Percentiles rank a stretch among this genome's conserved stretches.
Conservation (phyloP, 2,329 filamentous ascomycete species). For the Cytospora chrysosperma region DNA sequence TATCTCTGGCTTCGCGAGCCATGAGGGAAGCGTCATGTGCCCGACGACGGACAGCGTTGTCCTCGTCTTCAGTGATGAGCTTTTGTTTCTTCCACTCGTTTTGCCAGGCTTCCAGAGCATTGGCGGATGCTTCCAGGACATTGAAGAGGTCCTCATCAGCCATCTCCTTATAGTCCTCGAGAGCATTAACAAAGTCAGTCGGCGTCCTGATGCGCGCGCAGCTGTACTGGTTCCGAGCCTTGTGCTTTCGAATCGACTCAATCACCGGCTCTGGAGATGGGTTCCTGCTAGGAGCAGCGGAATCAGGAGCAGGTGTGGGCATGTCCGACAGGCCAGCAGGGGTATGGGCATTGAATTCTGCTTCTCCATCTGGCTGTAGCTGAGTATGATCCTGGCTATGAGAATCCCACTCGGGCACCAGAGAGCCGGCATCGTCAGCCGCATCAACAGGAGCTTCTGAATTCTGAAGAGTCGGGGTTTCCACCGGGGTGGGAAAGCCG, state of each 20-base stretch:
- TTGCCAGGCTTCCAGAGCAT: conserved; percentile 52
- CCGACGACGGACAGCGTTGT: conserved; percentile 53
- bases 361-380: conserved; percentile 19
- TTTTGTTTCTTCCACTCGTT: conserved; percentile 52
- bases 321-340: conserved; percentile 29
- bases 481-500: conserved; percentile 15
- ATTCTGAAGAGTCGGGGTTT: conserved; percentile 16
- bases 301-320: conserved; percentile 21
- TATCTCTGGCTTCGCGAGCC: conserved; percentile 36
- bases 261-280: conserved; percentile 19
- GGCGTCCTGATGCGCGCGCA: conserved; percentile 53
- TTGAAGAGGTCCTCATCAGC: conserved; percentile 45
- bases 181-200: conserved; percentile 46
- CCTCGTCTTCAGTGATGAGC: conserved; percentile 55
- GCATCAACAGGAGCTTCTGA: conserved; percentile 17
- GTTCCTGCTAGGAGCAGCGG: conserved; percentile 19
- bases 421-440: conserved; percentile 13
- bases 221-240: conserved; percentile 37
- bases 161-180: conserved; percentile 53
- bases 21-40: conserved; percentile 42
- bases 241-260: conserved; percentile 23
- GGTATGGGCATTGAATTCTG: conserved; percentile 18
- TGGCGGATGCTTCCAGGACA: conserved; percentile 44
- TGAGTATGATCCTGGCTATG: conserved; percentile 14
- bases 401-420: conserved; percentile 12